phyloP scores from a whole-genome alignment of 2,329 filamentous ascomycete species.

The Mollisia scopiformis region DNA sequence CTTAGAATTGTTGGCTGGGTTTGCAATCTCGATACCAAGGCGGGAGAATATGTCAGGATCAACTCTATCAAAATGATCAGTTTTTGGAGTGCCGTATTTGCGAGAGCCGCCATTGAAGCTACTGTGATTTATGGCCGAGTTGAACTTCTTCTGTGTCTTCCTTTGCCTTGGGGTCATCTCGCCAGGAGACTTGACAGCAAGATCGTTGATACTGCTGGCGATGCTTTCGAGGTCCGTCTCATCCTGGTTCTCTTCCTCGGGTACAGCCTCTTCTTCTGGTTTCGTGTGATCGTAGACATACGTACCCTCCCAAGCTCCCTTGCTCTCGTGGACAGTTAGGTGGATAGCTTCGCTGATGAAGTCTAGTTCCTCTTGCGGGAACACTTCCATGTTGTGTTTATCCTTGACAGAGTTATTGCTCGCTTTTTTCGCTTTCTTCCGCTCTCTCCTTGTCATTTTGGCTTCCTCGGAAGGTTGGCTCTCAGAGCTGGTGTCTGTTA shows the following conservation, averaged over 20 bases:
- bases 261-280: not conserved
- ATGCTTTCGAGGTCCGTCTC: conserved; percentile 4
- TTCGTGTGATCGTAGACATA: conserved; percentile 25
- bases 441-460: conserved; percentile 25
- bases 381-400: conserved; percentile 23
- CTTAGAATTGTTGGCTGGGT: conserved; percentile 25
- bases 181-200: conserved; percentile 21
- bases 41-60: conserved; percentile 33
- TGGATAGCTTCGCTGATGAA: conserved; percentile 36
- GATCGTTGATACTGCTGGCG: not conserved
- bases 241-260: conserved; percentile 4
- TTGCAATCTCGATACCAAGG: conserved; percentile 30
- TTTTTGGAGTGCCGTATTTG: conserved; percentile 18
- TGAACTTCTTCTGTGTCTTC: conserved; percentile 23
- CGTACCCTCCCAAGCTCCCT: conserved; percentile 33
- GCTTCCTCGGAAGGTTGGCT: not conserved
- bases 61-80: conserved; percentile 26
- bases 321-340: conserved; percentile 29
- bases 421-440: conserved; percentile 32
- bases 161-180: conserved; percentile 32
- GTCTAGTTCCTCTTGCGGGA: conserved; percentile 30
- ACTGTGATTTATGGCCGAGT: conserved; percentile 19
- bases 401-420: conserved; percentile 14
- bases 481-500: conserved; percentile 23
- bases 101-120: conserved; percentile 24